phyloP scores from a whole-genome alignment of 2,329 filamentous ascomycete genomes.

The Talaromyces sp. region DNA sequence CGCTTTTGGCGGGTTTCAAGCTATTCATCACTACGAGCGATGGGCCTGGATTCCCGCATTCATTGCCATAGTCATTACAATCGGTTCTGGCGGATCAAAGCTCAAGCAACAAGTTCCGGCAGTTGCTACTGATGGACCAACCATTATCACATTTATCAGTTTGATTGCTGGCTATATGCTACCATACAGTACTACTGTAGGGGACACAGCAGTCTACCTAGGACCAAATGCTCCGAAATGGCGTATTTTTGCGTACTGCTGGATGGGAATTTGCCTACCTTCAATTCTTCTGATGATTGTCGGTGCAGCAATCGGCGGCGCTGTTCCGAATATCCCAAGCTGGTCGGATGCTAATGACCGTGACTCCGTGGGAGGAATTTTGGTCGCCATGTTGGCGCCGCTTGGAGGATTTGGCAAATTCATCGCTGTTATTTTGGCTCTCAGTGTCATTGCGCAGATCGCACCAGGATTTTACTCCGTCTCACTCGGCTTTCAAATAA shows the following conservation, averaged over 20 bases:
- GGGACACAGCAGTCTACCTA: conserved; percentile 64
- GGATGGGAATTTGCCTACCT: conserved; percentile 66
- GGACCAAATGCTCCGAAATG: conserved; percentile 53
- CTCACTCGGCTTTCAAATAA: conserved; percentile 63
- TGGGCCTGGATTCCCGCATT: conserved; percentile 71
- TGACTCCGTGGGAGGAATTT: conserved; percentile 64
- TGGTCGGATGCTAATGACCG: conserved; percentile 48
- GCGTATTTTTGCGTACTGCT: conserved; percentile 62
- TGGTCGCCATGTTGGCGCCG: conserved; percentile 57
- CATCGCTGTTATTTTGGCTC: conserved; percentile 63
- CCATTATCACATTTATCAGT: conserved; percentile 62
- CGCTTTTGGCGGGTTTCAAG: conserved; percentile 69
- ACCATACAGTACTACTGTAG: conserved; percentile 64
- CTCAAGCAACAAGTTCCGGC: neutral
- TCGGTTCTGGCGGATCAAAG: conserved; percentile 55
- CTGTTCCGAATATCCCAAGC: neutral
- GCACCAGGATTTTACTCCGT: conserved; percentile 71
- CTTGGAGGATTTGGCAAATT: conserved; percentile 69
- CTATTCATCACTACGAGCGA: conserved; percentile 74
- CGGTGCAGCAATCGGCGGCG: conserved; percentile 58
- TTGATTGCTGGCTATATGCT: conserved; percentile 68
- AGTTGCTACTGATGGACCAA: conserved; percentile 63
- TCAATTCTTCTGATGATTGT: conserved; percentile 71
- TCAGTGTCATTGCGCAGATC: conserved; percentile 68
- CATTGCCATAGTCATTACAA: conserved; percentile 66